Base-by-base conservation (phyloP, 345 rosid species). In the Eucalyptus urophylla region DNA sequence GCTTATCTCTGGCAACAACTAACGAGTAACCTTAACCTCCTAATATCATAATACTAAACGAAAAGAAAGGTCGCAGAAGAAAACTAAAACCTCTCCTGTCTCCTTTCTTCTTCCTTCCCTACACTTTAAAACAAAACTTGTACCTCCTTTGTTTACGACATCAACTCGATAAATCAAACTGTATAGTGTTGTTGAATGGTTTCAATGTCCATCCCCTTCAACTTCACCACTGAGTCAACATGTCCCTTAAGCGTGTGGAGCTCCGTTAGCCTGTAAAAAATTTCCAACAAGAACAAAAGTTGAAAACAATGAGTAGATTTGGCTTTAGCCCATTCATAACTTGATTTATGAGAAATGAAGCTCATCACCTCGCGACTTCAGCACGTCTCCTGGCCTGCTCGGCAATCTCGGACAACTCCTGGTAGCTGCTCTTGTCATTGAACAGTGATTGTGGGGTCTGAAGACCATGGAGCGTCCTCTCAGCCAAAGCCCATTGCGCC, bases 351-450 rank as follows among this genome's bases (percentile, higher is more conserved):
- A 13, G 29, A 40, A 76, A 43, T 76, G 83, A 37, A 21, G 83
- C 9, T 21, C 7, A 1, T 90, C 53, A 93, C 94, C 94, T 93
- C 8, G 93, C 93, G 56, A 93, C 91, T 80, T 93, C 93, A 40
- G 94, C 94, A 43, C 94, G 93, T 87, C 90, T 91, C 91, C 88
- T 93, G 47, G 94, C 94, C 87, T 93, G 94, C 88, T 92, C 94
- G 0, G 94, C 94, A 12, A 93, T 90, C 86, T 91, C 93, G 31
- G 88, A 88, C 67, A 90, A 80, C 89, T 91, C 93, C 11, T 83
- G 76, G 43, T 91, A 88, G 76, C 80, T 90, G 69, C 88, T 86
- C 89, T 92, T 92, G 37, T 92, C 93, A 6, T 88, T 85, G 50
- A 86, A 33, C 6, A 89, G 22, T 81, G 90, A 86, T 45, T 88